phyloP scores from a whole-genome alignment of 2,329 filamentous ascomycete genomes.

The Cordyceps cicadae region DNA sequence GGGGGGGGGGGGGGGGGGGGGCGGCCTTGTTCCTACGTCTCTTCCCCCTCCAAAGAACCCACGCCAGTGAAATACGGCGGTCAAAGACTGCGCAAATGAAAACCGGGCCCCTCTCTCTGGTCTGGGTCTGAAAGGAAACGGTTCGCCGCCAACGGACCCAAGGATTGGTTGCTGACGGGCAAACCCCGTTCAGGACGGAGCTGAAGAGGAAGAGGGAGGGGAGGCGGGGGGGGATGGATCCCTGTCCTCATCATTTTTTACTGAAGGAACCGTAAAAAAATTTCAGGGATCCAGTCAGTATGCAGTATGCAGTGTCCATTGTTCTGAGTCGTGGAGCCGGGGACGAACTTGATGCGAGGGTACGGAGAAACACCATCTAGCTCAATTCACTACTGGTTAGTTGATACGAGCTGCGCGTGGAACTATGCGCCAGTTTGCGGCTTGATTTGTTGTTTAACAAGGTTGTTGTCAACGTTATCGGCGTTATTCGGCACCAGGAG shows the following conservation, averaged over 20 bases:
- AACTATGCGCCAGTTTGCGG: neutral
- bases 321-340: neutral
- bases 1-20: too few species aligned
- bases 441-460: neutral
- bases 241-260: too few species aligned
- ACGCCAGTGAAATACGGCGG: neutral
- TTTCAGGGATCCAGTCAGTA: neutral
- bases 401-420: too few species aligned
- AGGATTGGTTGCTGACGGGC: neutral
- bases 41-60: too few species aligned
- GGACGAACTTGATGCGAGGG: too few species aligned
- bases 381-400: too few species aligned
- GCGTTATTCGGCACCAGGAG: too few species aligned
- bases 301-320: neutral
- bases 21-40: too few species aligned
- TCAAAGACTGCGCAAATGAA: neutral
- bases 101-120: too few species aligned
- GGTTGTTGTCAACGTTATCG: neutral
- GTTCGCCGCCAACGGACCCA: neutral
- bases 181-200: slow-evolving; percentile 3
- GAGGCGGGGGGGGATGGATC: too few species aligned
- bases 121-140: neutral
- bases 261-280: neutral
- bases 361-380: too few species aligned
- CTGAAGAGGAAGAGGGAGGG: too few species aligned